phyloP scores from a whole-genome alignment of 1,284 basidiomycete genomes.

The Agaricales sp. region DNA sequence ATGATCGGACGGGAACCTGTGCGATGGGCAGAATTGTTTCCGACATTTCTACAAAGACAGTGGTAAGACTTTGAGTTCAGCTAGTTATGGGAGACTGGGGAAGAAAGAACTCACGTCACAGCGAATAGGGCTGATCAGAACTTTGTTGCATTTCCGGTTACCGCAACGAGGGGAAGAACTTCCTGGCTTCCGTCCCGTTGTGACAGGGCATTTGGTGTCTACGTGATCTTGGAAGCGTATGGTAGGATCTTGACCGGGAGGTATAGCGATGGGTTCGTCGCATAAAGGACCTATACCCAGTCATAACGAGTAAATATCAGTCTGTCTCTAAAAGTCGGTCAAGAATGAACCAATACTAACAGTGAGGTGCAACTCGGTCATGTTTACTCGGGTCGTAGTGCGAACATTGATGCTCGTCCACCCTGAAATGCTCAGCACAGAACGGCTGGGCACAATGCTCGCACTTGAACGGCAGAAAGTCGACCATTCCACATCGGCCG shows the following conservation, averaged over 20 bases:
- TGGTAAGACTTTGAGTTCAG: neutral
- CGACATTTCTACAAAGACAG: constrained; percentile 42
- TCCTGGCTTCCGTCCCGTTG: constrained; percentile 42
- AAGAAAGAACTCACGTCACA: constrained; percentile 46
- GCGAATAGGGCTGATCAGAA: constrained; percentile 58
- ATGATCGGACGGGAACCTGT: constrained; percentile 66
- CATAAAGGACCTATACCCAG: constrained; percentile 54
- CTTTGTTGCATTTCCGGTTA: constrained; percentile 53
- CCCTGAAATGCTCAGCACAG: constrained; percentile 68
- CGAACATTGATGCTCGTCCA: constrained; percentile 50
- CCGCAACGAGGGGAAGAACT: constrained; percentile 47
- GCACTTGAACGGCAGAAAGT: constrained; percentile 78
- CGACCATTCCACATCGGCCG: constrained; percentile 52
- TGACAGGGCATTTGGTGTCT: constrained; percentile 49
- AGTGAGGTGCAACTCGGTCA: constrained; percentile 64
- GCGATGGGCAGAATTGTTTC: constrained; percentile 59
- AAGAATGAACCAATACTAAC: constrained; percentile 27
- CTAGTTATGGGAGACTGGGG: neutral
- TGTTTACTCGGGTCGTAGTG: constrained; percentile 61
- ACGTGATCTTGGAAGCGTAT: constrained; percentile 67
- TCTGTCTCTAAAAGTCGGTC: neutral
- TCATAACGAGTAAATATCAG: neutral
- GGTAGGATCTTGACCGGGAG: constrained; percentile 67
- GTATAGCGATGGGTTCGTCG: constrained; percentile 58
- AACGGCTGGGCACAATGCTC: constrained; percentile 57